Base-by-base conservation (phyloP, 2,329 filamentous ascomycete genomes). In the Chrysoporthe puriensis region DNA sequence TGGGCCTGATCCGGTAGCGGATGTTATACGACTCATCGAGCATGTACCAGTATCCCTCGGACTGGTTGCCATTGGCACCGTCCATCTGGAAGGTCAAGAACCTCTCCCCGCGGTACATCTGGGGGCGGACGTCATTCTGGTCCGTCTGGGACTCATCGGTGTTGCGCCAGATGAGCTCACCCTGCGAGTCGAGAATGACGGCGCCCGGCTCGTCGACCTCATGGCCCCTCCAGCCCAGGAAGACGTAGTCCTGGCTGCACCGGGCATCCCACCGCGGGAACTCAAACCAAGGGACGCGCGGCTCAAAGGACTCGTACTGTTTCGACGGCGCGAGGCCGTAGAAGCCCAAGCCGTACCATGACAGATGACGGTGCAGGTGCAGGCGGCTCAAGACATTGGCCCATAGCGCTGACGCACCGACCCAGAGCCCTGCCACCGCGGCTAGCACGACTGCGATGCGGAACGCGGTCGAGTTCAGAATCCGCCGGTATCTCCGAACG, bases 11-110 rank as follows among this genome's bases (percentile, higher is more conserved):
- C 4, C 63, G 66, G 48, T 68, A 62, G 46, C 66, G 64, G 34
- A 70, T 52, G 2, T 61, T 61, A 34, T 70, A 70, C 18, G 66
- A 66, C 42, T 67, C 58, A 46, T 71, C 69, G n/a, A 69, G 63
- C 66, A 70, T 66, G 62, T 66, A 66, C 63, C 66, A 70, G 44
- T 58, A 40, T 3, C 68, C 68, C 18, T 69, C 61, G 2, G 64
- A 54, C 46, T 59, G 42, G 62, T 69, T 67, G 3, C 62, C 68
- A 1, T 52, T 42, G 21, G 63, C 59, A 3, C 63, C 66, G 34
- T 68, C 69, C 66, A 69, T 74, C 77, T 77, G 80, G 69, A 79
- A 80, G 18, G 77, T 76, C 21, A 79, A 68, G 64, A 79, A 78
- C 1, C 71, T 69, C 18, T 67, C 73, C 8, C 76, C 76, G 43